Evolutionary conservation across 2,329 filamentous ascomycete species (phyloP).

Genomic region (Colletotrichum spinosum): DNA sequence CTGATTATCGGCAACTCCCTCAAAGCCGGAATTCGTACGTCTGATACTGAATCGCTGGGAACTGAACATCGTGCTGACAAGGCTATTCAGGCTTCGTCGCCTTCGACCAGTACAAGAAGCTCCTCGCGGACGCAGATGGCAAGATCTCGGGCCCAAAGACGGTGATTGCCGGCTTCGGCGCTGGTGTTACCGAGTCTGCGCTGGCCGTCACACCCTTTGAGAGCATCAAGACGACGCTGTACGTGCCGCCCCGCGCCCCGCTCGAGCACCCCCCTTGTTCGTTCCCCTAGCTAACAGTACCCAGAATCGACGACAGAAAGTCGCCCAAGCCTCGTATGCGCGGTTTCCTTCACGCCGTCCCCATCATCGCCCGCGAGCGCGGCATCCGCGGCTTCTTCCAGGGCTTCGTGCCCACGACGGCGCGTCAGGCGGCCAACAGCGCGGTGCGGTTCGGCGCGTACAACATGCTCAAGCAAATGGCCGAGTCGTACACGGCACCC

Average conservation of each 20-base stretch:
- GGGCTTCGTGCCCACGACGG: slow-evolving; percentile 94
- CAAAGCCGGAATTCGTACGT: slow-evolving; percentile 92
- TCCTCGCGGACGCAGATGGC: slow-evolving; percentile 85
- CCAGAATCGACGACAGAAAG: slow-evolving; percentile 96
- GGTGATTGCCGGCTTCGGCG: slow-evolving; percentile 93
- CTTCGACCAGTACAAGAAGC: slow-evolving; percentile 91
- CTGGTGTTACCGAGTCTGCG: slow-evolving; percentile 92
- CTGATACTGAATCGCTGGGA: neutral
- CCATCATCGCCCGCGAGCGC: slow-evolving; percentile 87
- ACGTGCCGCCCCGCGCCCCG: slow-evolving; percentile 40
- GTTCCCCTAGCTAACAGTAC: neutral
- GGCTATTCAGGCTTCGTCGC: slow-evolving; percentile 80
- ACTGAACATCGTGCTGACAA: slow-evolving; percentile 31
- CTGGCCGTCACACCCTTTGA: slow-evolving; percentile 97
- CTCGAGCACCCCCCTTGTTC: slow-evolving; percentile 19
- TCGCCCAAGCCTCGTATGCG: slow-evolving; percentile 84
- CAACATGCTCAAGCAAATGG: slow-evolving; percentile 89
- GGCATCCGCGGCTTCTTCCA: slow-evolving; percentile 95
- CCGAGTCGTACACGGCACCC: slow-evolving; percentile 90
- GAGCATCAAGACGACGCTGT: slow-evolving; percentile 97
- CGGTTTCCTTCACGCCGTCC: slow-evolving; percentile 91
- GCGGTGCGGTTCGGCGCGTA: slow-evolving; percentile 93
- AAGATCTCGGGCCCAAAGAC: slow-evolving; percentile 91
- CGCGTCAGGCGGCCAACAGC: slow-evolving; percentile 93
- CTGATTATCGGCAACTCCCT: slow-evolving; percentile 96